Conservation (phyloP, 352 stramenopile genomes). For the Aphanomyces stellatus region DNA sequence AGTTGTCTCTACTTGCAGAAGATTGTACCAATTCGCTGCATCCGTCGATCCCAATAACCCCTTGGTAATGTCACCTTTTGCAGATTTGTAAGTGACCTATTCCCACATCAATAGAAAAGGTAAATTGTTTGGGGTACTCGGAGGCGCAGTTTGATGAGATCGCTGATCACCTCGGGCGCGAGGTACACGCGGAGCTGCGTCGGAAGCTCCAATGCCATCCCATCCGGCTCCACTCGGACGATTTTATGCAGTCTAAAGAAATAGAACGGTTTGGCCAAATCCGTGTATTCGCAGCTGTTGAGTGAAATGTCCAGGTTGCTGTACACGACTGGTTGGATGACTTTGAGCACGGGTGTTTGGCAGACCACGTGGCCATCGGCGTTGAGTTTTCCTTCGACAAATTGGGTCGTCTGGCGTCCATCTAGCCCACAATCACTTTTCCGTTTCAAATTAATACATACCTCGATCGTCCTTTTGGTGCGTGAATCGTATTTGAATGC, state of each 20-base stretch:
- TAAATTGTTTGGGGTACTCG: not conserved
- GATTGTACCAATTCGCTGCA: too few relatives aligned
- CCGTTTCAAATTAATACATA: not conserved
- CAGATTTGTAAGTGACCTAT: not conserved
- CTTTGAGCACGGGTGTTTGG: slow-evolving; percentile 7
- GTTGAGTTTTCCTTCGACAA: not conserved
- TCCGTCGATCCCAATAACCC: too few relatives aligned
- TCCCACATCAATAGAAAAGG: not conserved
- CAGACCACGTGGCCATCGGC: slow-evolving; percentile 3
- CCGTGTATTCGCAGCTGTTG: slow-evolving; percentile 16
- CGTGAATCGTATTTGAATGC: slow-evolving; percentile 56
- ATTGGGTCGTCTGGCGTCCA: not conserved
- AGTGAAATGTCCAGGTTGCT: slow-evolving; percentile 12
- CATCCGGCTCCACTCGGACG: not conserved
- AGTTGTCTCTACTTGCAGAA: too few relatives aligned
- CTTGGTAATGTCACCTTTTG: not conserved
- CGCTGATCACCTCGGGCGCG: not conserved
- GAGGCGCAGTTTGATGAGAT: slow-evolving; percentile 10
- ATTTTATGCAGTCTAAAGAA: slow-evolving; percentile 3
- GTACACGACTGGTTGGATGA: not conserved
- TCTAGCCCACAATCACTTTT: not conserved
- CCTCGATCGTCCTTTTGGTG: slow-evolving; percentile 24
- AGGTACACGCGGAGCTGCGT: not conserved
- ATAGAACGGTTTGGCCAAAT: not conserved
- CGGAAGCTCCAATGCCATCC: slow-evolving; percentile 9